A percentile compares a stretch with the other conserved stretches of the same genome.
phyloP scores from a whole-genome alignment of 2,329 filamentous ascomycete genomes.

The Clonostachys chloroleuca region DNA sequence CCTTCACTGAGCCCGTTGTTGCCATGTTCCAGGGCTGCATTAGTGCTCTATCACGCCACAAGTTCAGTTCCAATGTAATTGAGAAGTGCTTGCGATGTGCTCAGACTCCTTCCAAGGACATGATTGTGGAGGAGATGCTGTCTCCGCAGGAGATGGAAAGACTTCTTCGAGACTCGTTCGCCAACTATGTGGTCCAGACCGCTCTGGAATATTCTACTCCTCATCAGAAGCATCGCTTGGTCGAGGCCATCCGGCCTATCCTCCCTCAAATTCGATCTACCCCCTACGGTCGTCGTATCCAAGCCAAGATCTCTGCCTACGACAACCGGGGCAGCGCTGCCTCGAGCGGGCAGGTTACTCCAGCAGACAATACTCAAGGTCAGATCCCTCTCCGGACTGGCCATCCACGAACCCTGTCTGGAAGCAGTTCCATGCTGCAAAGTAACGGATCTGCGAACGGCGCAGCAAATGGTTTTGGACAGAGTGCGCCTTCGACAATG shows the following conservation, averaged over 20 bases:
- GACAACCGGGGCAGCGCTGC: slow-evolving; percentile 40
- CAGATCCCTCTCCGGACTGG: slow-evolving; percentile 46
- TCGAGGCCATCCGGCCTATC: slow-evolving; percentile 82
- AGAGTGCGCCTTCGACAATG: too few species aligned
- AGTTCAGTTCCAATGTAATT: slow-evolving; percentile 98
- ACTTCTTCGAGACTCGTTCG: slow-evolving; percentile 86
- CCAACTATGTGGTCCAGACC: slow-evolving; percentile 98
- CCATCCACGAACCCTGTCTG: slow-evolving; percentile 36
- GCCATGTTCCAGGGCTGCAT: slow-evolving; percentile 71
- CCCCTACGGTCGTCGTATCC: slow-evolving; percentile 90
- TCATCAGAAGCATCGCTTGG: slow-evolving; percentile 67
- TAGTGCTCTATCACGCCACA: slow-evolving; percentile 79
- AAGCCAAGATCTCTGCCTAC: slow-evolving; percentile 73
- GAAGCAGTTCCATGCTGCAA: slow-evolving; percentile 27
- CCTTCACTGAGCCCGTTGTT: slow-evolving; percentile 87
- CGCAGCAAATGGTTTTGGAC: background rate
- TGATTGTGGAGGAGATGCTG: slow-evolving; percentile 81
- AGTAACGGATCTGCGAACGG: slow-evolving; percentile 17
- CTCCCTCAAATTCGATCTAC: slow-evolving; percentile 82
- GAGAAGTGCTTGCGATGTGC: slow-evolving; percentile 93
- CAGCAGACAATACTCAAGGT: slow-evolving; percentile 47
- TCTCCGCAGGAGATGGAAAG: slow-evolving; percentile 74
- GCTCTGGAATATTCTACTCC: slow-evolving; percentile 81
- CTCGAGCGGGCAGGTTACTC: slow-evolving; percentile 45
- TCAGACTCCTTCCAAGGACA: slow-evolving; percentile 66